Percentiles rank a stretch among this genome's conserved stretches.
Evolutionary conservation across 345 rosid genomes (phyloP).

Genomic region (Gossypium turneri): DNA sequence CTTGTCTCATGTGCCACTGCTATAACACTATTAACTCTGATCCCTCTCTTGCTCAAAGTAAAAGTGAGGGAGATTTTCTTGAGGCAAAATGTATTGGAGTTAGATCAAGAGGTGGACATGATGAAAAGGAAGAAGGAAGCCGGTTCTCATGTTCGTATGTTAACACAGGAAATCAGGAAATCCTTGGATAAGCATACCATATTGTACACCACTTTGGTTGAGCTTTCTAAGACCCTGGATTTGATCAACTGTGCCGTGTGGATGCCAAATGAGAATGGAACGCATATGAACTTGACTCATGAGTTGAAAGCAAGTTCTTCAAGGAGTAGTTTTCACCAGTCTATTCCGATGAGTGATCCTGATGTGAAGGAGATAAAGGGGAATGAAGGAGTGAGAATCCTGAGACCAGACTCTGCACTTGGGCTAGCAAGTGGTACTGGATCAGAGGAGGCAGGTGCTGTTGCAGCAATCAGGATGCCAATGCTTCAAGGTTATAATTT

Average conservation of each 20-base stretch:
- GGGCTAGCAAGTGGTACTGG: constrained; percentile 62
- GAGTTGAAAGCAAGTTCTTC: constrained; percentile 49
- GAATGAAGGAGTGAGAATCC: constrained; percentile 54
- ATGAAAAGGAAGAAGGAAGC: constrained; percentile 90
- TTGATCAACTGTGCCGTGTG: constrained; percentile 82
- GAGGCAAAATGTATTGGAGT: constrained; percentile 78
- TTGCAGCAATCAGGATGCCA: constrained; percentile 91
- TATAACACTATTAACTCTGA: constrained; percentile 76
- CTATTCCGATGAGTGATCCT: constrained; percentile 48
- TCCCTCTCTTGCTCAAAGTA: constrained; percentile 77
- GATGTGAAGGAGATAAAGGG: constrained; percentile 62
- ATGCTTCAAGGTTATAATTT: constrained; percentile 80
- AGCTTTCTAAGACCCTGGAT: constrained; percentile 84
- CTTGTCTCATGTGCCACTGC: constrained; percentile 90
- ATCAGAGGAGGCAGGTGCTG: constrained; percentile 58
- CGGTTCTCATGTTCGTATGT: constrained; percentile 83
- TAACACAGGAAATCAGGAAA: constrained; percentile 77
- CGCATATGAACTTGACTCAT: constrained; percentile 67
- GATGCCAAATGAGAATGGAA: constrained; percentile 87
- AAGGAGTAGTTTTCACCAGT: constrained; percentile 27
- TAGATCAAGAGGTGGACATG: constrained; percentile 87
- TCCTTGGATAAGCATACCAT: constrained; percentile 86
- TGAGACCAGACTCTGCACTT: constrained; percentile 65
- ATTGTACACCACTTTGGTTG: constrained; percentile 76
- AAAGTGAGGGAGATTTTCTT: constrained; percentile 91